These are phyloP conservation scores for Phialophora tarda DNA, from an alignment of 2,329 filamentous ascomycete species.

Conservation along the genomic window DNA sequence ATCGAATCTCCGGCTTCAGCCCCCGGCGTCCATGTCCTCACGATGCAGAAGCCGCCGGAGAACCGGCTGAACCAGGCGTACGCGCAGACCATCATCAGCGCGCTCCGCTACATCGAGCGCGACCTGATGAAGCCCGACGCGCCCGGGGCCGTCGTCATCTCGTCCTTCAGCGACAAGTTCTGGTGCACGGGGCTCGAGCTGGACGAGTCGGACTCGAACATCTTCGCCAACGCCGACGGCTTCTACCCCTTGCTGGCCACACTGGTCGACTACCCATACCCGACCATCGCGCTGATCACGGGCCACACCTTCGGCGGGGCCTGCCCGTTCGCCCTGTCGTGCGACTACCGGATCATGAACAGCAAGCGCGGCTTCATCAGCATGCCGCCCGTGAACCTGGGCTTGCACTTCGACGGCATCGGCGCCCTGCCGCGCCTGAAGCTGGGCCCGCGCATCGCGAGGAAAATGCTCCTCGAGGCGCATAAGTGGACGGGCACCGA, in stretches of 20 bases:
- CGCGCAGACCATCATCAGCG: conserved; percentile 60
- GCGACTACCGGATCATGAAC: conserved; percentile 58
- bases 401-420: conserved; percentile 62
- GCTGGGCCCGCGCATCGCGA: conserved; percentile 56
- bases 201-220: conserved; percentile 55
- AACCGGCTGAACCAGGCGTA: conserved; percentile 59
- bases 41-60: conserved; percentile 61
- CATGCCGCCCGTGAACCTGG: conserved; percentile 62
- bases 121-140: conserved; percentile 53
- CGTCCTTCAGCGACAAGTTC: conserved; percentile 52
- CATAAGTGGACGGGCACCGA: conserved; percentile 61
- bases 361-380: conserved; percentile 53
- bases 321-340: conserved; percentile 54
- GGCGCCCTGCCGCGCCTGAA: conserved; percentile 60
- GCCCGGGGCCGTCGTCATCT: conserved; percentile 60
- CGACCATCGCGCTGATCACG: conserved; percentile 55
- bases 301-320: conserved; percentile 58
- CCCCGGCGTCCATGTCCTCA: conserved; percentile 57
- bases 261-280: conserved; percentile 57
- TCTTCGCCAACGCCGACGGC: conserved; percentile 62
- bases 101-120: conserved; percentile 55
- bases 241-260: conserved; percentile 62
- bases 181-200: conserved; percentile 58
- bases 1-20: conserved; percentile 35
- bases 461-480: conserved; percentile 63